phyloP scores from a whole-genome alignment of 805 yeast species.

The Jamesozyma piceae region DNA sequence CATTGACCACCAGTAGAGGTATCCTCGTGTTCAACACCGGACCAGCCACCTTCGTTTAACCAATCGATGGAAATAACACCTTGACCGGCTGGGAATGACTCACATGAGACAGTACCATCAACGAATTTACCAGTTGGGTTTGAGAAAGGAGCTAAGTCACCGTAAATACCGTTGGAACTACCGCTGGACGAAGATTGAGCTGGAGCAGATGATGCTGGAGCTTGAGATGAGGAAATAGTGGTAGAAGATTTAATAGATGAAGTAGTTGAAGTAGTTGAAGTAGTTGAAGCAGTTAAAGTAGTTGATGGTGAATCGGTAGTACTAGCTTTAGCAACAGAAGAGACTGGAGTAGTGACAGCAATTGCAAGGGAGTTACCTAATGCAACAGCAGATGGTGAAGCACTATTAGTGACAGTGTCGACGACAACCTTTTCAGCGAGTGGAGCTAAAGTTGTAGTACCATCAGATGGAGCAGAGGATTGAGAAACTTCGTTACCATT shows the following conservation, averaged over 20 bases:
- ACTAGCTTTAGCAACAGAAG: constrained; percentile 9
- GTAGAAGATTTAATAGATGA: constrained; percentile 15
- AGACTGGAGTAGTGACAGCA: constrained; percentile 14
- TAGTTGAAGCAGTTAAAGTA: constrained; percentile 14
- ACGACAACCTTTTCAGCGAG: neutral
- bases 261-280: constrained; percentile 17
- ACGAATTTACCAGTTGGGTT: constrained; percentile 51
- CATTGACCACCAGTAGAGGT: constrained; percentile 63
- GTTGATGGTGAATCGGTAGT: constrained; percentile 17
- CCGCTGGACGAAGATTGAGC: constrained; percentile 29
- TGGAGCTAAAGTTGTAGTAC: constrained; percentile 3
- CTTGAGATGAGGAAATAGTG: constrained; percentile 22
- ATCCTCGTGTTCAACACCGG: constrained; percentile 30
- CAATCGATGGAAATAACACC: constrained; percentile 60
- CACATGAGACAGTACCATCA: constrained; percentile 65
- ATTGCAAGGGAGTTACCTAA: neutral
- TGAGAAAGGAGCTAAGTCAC: constrained; percentile 52
- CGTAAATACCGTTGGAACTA: constrained; percentile 34
- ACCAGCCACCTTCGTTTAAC: constrained; percentile 45
- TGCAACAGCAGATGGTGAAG: neutral
- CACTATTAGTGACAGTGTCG: constrained; percentile 1
- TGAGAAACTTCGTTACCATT: constrained; percentile 52
- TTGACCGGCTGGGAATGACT: constrained; percentile 61
- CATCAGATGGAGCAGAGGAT: constrained; percentile 5
- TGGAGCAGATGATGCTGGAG: constrained; percentile 18